phyloP scores from a whole-genome alignment of 495 filamentous ascomycete species.

The Usnea hakonensis region DNA sequence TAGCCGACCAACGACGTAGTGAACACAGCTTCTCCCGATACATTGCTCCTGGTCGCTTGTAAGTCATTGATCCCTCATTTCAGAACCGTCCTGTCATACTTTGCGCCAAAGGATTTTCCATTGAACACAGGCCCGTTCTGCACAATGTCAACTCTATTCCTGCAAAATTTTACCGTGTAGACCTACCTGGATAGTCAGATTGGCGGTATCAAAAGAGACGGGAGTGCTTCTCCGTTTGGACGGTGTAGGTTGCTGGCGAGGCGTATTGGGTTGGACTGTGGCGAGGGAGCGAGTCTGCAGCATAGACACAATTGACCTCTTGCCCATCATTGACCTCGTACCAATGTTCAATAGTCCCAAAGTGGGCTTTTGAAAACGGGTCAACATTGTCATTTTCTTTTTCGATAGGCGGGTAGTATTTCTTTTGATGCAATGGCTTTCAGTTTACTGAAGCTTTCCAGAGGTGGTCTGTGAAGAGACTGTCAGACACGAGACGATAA shows the following conservation, averaged over 20 bases:
- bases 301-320: slow-evolving; percentile 24
- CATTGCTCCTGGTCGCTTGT: background rate
- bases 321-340: slow-evolving; percentile 24
- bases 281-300: slow-evolving; percentile 57
- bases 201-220: slow-evolving; percentile 66
- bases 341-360: slow-evolving; percentile 43
- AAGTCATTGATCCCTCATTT: slow-evolving; percentile 58
- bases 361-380: slow-evolving; percentile 52
- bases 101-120: slow-evolving; percentile 87
- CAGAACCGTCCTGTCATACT: slow-evolving; percentile 27
- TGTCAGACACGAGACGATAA: slow-evolving; percentile 32
- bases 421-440: slow-evolving; percentile 31
- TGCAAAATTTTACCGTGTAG: background rate
- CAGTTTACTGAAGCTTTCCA: slow-evolving; percentile 89
- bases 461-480: slow-evolving; percentile 69
- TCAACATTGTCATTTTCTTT: slow-evolving; percentile 55
- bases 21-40: slow-evolving; percentile 78
- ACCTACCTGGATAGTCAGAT: slow-evolving; percentile 83
- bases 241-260: slow-evolving; percentile 44
- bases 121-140: slow-evolving; percentile 85
- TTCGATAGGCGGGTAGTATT: slow-evolving; percentile 22
- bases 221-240: slow-evolving; percentile 43
- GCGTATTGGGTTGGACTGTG: slow-evolving; percentile 57
- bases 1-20: slow-evolving; percentile 78
- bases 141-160: slow-evolving; percentile 14